A percentile compares a stretch with the other conserved stretches of the same genome.
Conservation (phyloP, 176 grass and related monocot genomes). For the Themeda triandra region DNA sequence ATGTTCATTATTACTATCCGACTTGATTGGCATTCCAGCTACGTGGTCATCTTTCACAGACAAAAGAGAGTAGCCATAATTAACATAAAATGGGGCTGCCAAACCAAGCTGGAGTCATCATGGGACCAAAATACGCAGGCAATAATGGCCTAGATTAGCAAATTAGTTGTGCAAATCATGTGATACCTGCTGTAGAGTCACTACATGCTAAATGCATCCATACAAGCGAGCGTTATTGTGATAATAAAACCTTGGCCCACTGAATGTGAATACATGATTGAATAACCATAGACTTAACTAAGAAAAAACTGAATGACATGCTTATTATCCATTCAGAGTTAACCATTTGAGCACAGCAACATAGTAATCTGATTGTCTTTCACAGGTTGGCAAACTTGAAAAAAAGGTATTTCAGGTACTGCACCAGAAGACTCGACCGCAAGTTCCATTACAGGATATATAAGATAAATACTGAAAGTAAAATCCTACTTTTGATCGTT, state of each 20-base stretch:
- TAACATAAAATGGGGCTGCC: not conserved
- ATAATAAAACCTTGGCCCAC: not conserved
- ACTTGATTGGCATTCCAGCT: not conserved
- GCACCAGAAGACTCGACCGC: not conserved
- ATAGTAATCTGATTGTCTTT: not conserved
- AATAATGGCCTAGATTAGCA: constrained; percentile 24
- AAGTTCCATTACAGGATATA: constrained; percentile 22
- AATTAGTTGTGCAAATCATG: constrained; percentile 18
- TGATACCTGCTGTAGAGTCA: constrained; percentile 19
- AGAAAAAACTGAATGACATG: not conserved
- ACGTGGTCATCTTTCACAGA: not conserved
- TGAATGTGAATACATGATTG: constrained; percentile 20
- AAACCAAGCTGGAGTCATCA: constrained; percentile 28
- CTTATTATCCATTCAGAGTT: constrained; percentile 13
- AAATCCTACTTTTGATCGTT: not conserved
- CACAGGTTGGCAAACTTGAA: not conserved
- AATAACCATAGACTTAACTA: not conserved
- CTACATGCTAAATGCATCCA: constrained; percentile 13
- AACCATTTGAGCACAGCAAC: not conserved
- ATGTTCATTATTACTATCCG: not conserved
- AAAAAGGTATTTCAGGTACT: constrained; percentile 3
- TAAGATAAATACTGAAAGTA: not conserved
- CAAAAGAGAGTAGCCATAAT: not conserved
- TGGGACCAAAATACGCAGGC: constrained; percentile 4
- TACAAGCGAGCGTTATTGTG: not conserved